Evolutionary conservation across 441 rosid species (phyloP).

Genomic region (Heliophila coronopifolia): DNA sequence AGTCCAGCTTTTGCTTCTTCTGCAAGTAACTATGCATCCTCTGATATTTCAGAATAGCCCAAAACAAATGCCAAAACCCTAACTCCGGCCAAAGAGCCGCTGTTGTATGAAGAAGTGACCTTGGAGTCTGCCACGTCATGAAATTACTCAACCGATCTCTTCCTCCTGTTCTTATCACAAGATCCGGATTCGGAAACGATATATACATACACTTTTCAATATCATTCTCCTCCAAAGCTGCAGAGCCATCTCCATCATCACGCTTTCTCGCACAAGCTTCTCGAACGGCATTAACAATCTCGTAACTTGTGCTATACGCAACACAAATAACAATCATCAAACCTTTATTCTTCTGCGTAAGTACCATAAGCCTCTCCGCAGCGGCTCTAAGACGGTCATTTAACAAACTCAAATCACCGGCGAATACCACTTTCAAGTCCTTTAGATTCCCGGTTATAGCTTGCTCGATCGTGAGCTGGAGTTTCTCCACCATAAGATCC

Average conservation of each 20-base stretch:
- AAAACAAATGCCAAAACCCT: constrained; percentile 38
- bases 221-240: constrained; percentile 29
- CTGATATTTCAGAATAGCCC: constrained; percentile 41
- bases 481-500: constrained; percentile 42
- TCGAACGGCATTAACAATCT: constrained; percentile 36
- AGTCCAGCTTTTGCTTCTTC: constrained; percentile 29
- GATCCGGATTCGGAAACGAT: constrained; percentile 39
- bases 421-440: constrained; percentile 29
- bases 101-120: constrained; percentile 34
- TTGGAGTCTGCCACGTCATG: constrained; percentile 41
- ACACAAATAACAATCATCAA: constrained; percentile 26
- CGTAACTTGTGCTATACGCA: constrained; percentile 31
- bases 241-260: background rate
- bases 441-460: constrained; percentile 22
- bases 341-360: constrained; percentile 29
- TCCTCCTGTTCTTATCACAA: constrained; percentile 37
- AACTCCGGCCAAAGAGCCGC: constrained; percentile 43
- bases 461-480: constrained; percentile 29
- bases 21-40: constrained; percentile 30
- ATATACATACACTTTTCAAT: constrained; percentile 36
- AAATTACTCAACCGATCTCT: constrained; percentile 41
- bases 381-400: constrained; percentile 26
- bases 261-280: constrained; percentile 29
- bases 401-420: constrained; percentile 33
- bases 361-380: constrained; percentile 33